These are phyloP conservation scores for Mrakia blollopis DNA, from an alignment of 768 basidiomycete genomes.

Conservation along the genomic window DNA sequence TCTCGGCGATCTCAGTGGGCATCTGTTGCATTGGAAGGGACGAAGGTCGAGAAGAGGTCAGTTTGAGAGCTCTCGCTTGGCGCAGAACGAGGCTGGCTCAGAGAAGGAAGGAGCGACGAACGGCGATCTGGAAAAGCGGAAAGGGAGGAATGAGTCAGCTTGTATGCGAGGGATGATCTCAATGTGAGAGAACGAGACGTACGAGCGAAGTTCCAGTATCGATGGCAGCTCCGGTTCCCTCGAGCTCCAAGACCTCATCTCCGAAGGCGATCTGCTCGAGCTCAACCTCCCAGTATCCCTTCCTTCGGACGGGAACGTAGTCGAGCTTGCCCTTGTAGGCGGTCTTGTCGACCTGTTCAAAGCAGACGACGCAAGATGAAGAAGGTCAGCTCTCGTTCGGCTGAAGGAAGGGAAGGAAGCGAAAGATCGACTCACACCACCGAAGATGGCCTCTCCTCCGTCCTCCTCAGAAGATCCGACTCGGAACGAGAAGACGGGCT, in stretches of 20 bases:
- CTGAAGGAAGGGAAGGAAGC: not conserved
- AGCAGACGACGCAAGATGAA: not conserved
- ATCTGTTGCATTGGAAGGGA: constrained; percentile 56
- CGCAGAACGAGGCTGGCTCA: constrained; percentile 41
- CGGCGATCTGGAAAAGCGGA: not conserved
- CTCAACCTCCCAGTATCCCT: constrained; percentile 98
- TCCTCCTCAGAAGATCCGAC: constrained; percentile 79
- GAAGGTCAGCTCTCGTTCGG: not conserved
- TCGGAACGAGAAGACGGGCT: constrained; percentile 90
- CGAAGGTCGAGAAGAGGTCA: not conserved
- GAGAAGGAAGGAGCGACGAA: not conserved
- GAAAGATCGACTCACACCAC: constrained; percentile 24
- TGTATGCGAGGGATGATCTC: not conserved
- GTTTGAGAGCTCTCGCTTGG: not conserved
- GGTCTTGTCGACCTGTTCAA: constrained; percentile 56
- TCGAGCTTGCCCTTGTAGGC: constrained; percentile 74
- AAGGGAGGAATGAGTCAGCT: not conserved
- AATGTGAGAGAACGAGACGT: not conserved
- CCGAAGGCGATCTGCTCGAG: constrained; percentile 82
- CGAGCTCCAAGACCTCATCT: constrained; percentile 77
- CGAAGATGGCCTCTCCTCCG: constrained; percentile 34
- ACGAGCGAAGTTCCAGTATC: constrained; percentile 40
- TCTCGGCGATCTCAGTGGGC: constrained; percentile 90
- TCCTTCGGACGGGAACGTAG: constrained; percentile 87
- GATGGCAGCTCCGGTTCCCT: constrained; percentile 67